A percentile compares a stretch with the other conserved stretches of the same genome.
phyloP scores from a whole-genome alignment of 495 filamentous ascomycete genomes.

The Poronia punctata region DNA sequence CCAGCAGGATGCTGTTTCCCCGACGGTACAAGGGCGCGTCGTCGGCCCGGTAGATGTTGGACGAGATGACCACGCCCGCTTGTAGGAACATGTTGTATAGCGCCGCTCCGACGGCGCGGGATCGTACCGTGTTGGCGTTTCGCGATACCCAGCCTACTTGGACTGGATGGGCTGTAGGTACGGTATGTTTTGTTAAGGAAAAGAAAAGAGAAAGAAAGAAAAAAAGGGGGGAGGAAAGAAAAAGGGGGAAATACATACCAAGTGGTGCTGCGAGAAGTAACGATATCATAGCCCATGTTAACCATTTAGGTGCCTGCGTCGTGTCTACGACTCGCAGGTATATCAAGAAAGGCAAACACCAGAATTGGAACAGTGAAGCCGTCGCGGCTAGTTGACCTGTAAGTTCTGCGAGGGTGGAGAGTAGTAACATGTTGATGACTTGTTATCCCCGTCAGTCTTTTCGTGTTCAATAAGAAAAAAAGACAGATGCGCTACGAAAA shows the following conservation, averaged over 20 bases:
- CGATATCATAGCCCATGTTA: conserved; percentile 49
- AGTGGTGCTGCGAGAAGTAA: conserved; percentile 52
- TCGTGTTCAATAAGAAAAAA: no score
- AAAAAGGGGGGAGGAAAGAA: no score
- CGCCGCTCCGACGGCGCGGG: conserved; percentile 54
- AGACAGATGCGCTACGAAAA: neutral
- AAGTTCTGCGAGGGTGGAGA: conserved; percentile 47
- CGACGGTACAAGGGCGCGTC: conserved; percentile 61
- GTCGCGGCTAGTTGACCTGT: conserved; percentile 43
- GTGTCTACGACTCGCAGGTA: conserved; percentile 44
- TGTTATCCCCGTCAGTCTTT: conserved; percentile 3
- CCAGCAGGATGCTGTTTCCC: conserved; percentile 60
- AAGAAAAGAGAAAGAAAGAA: no score
- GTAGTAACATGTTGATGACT: conserved; percentile 38
- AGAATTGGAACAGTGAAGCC: conserved; percentile 42
- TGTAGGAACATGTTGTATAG: conserved; percentile 76
- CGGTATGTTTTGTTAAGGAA: no score
- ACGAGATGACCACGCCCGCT: conserved; percentile 49
- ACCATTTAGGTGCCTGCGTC: conserved; percentile 42
- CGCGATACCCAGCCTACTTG: conserved; percentile 59
- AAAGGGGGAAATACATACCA: conserved; percentile 36
- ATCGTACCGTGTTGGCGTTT: conserved; percentile 59
- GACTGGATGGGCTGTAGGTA: conserved; percentile 45
- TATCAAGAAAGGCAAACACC: conserved; percentile 51
- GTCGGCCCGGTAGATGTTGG: conserved; percentile 51